Conservation (phyloP, 73 alveolate genomes). For the Paramecium sonneborni region DNA sequence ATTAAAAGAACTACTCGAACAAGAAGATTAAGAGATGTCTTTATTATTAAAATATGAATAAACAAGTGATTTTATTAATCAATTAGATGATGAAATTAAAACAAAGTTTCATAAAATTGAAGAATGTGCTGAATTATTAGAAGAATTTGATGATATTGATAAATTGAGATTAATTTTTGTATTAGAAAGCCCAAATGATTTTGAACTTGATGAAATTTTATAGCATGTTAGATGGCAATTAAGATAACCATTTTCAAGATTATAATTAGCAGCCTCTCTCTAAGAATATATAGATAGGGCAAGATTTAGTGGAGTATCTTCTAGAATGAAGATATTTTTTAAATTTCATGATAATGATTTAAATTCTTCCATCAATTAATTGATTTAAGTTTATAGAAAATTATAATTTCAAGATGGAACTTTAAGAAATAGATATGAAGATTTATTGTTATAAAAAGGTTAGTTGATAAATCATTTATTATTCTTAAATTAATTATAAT, state of each 20-base stretch:
- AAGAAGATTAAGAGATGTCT: slow-evolving; percentile 16
- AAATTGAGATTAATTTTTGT: slow-evolving; percentile 35
- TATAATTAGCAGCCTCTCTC: background rate
- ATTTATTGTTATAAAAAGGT: background rate
- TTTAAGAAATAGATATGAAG: slow-evolving; percentile 18
- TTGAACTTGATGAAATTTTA: slow-evolving; percentile 27
- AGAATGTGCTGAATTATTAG: slow-evolving; percentile 55
- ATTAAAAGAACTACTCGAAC: background rate
- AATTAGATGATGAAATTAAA: background rate
- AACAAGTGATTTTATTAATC: background rate
- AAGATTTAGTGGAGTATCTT: slow-evolving; percentile 27
- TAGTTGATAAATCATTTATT: background rate
- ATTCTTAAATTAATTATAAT: background rate
- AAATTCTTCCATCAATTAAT: background rate
- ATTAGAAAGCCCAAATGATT: slow-evolving; percentile 4
- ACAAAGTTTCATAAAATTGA: slow-evolving; percentile 43
- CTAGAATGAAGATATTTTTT: slow-evolving; percentile 47
- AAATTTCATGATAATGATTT: slow-evolving; percentile 40
- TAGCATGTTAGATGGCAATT: background rate
- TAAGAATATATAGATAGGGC: slow-evolving; percentile 57
- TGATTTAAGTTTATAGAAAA: slow-evolving; percentile 13
- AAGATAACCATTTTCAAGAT: background rate
- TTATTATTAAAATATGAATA: background rate
- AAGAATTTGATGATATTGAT: slow-evolving; percentile 50
- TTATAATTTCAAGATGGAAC: slow-evolving; percentile 5